Base-by-base conservation (phyloP, 1,284 basidiomycete genomes). In the Sporisorium reilianum region DNA sequence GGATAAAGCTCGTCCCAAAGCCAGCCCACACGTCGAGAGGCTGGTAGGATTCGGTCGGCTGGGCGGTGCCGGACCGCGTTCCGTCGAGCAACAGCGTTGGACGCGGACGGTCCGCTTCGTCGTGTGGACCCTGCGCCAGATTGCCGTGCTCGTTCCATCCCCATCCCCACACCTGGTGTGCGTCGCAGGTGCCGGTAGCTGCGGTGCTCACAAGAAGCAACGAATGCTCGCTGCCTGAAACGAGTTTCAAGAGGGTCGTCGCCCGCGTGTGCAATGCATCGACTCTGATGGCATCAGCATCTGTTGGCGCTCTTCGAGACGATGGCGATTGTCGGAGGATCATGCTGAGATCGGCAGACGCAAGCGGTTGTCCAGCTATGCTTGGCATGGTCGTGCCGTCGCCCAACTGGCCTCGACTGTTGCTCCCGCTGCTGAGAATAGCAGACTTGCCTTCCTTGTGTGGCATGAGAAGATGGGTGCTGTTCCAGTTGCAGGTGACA, bases 111-210 rank as follows among this genome's bases (percentile, higher is more conserved):
- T 70, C 73, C 63, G 42, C 54, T 34, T 69, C 63, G 53, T 72
- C 72, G 36, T 68, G 54, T 45, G 20, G 23, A 46, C 64, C 67
- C 45, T 75, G 75, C 41, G 75, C 75, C 10, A 78, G 55, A 49
- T 75, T 75, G 52, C 75, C 75, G 55, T 78, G 72, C 52, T 78
- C 72, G 55, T 75, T 78, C 75, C 75, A 69, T 23, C 75, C 73
- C 52, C 56, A 73, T 2, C 65, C 74, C 74, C 69, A 76, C 42
- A 75, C 67, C 22, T 63, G 61, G 3, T 22, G 41, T 11, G 49
- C 3, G 0, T 30, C 25, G 0, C 9, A 32, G 22, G 28, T 16
- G 5, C 38, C 38, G 10, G 30, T 18, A 22, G 32, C 28, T 5
- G 20, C 41, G 11, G 22, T 36, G 42, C 10, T 11, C 18, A 61